Conservation (phyloP, 1,284 basidiomycete species). For the Ceratobasidium sp. region DNA sequence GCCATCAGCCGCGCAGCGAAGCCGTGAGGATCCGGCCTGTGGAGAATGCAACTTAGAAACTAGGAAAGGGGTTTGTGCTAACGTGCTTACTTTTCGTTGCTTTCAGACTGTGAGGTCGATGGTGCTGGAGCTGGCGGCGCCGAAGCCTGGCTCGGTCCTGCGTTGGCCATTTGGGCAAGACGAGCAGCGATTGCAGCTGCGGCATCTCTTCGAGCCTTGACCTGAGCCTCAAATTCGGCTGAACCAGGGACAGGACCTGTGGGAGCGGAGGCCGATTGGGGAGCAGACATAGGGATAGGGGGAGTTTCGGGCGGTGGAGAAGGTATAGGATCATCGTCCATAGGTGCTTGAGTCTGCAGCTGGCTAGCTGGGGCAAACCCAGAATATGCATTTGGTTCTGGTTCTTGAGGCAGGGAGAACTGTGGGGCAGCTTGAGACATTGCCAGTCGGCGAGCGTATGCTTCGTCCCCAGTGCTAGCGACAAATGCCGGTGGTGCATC, state of each 20-base stretch:
- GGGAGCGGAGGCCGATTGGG: constrained; percentile 51
- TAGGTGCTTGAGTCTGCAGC: background rate
- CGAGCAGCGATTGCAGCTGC: constrained; percentile 85
- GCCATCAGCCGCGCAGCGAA: constrained; percentile 88
- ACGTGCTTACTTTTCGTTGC: constrained; percentile 25
- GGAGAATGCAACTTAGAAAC: constrained; percentile 1
- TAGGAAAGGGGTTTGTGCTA: background rate
- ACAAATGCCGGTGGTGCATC: constrained; percentile 27
- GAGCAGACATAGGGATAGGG: constrained; percentile 51
- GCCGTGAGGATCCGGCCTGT: constrained; percentile 72
- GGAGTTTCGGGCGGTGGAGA: constrained; percentile 62
- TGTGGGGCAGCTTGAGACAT: constrained; percentile 47
- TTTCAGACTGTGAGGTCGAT: constrained; percentile 16
- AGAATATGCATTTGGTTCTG: constrained; percentile 37
- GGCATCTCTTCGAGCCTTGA: constrained; percentile 73
- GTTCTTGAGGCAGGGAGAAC: constrained; percentile 14
- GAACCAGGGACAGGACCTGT: constrained; percentile 48
- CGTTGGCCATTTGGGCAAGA: constrained; percentile 63
- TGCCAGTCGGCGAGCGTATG: constrained; percentile 47
- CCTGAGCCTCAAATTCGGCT: constrained; percentile 65
- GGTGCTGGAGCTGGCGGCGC: constrained; percentile 43
- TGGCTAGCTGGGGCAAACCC: constrained; percentile 61
- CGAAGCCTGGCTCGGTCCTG: constrained; percentile 44
- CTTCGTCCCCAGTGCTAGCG: constrained; percentile 47
- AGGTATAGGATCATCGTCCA: constrained; percentile 20